A percentile compares a stretch with the other conserved stretches of the same genome.
phyloP scores from a whole-genome alignment of 208 protist genomes.

The Wallacemonas rigidus region DNA sequence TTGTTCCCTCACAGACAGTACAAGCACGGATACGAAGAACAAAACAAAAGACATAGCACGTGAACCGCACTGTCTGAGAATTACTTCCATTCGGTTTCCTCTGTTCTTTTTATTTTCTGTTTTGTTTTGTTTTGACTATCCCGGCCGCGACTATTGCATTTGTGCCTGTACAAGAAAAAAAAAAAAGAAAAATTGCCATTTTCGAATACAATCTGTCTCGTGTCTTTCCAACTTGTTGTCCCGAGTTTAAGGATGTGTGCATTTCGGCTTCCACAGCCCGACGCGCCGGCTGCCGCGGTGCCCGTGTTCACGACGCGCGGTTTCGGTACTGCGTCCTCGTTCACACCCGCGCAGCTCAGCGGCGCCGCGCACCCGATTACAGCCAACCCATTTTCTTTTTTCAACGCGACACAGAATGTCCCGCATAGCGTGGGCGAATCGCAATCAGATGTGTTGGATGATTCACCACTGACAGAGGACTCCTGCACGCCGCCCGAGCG shows the following conservation, averaged over 20 bases:
- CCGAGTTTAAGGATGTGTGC: background rate
- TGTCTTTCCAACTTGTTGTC: background rate
- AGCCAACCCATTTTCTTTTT: conserved; percentile 6
- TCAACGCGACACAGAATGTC: background rate
- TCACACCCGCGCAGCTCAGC: background rate
- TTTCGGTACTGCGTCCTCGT: background rate
- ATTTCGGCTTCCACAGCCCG: background rate
- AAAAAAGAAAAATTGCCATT: background rate
- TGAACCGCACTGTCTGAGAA: background rate
- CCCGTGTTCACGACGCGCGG: conserved; percentile 12
- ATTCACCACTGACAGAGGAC: no score
- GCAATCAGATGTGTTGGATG: no score
- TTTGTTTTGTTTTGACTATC: background rate
- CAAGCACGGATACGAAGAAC: no score
- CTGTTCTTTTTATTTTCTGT: conserved; percentile 1
- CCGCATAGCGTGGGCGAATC: no score
- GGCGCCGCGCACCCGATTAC: background rate
- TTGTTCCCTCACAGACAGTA: background rate
- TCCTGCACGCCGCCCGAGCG: no score
- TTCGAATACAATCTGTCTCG: background rate
- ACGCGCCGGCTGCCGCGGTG: background rate
- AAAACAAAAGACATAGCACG: no score
- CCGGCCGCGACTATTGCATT: background rate
- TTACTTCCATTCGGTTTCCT: background rate
- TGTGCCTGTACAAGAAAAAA: background rate